Conservation (phyloP, 768 basidiomycete species). For the Mycena epipterygia region DNA sequence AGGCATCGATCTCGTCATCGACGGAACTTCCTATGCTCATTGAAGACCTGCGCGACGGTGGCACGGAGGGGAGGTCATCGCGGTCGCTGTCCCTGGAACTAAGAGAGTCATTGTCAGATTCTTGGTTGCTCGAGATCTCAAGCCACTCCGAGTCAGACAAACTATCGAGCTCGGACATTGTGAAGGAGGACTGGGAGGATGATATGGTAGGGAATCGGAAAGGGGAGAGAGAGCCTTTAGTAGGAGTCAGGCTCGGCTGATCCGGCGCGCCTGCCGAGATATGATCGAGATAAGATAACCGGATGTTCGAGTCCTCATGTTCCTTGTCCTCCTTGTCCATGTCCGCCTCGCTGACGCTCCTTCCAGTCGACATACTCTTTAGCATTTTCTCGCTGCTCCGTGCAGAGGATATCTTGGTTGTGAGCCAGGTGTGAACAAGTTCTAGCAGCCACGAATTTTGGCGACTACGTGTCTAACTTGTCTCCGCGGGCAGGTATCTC, state of each 20-base stretch:
- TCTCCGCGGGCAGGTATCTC: conserved; percentile 66
- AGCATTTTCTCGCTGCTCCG: conserved; percentile 49
- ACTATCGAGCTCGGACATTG: conserved; percentile 73
- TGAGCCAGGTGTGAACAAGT: conserved; percentile 60
- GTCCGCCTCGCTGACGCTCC: neutral
- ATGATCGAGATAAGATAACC: neutral
- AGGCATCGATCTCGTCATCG: conserved; percentile 78
- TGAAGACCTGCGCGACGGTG: conserved; percentile 78
- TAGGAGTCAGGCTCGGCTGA: neutral
- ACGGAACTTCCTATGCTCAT: conserved; percentile 77
- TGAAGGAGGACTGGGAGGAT: conserved; percentile 44
- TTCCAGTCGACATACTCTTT: conserved; percentile 53
- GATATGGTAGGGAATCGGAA: neutral
- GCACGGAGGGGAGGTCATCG: conserved; percentile 61
- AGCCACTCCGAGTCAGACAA: conserved; percentile 90
- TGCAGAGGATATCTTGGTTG: conserved; percentile 58
- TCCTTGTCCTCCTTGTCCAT: neutral
- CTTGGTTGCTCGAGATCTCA: conserved; percentile 78
- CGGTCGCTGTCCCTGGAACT: conserved; percentile 74
- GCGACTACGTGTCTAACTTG: conserved; percentile 10
- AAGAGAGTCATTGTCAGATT: conserved; percentile 74
- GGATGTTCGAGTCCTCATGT: neutral
- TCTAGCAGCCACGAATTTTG: too few species aligned
- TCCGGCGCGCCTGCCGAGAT: neutral
- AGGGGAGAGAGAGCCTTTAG: neutral